These are phyloP conservation scores for Xylariales sp. DNA, from an alignment of 2,329 filamentous ascomycete genomes.

Conservation along the genomic window DNA sequence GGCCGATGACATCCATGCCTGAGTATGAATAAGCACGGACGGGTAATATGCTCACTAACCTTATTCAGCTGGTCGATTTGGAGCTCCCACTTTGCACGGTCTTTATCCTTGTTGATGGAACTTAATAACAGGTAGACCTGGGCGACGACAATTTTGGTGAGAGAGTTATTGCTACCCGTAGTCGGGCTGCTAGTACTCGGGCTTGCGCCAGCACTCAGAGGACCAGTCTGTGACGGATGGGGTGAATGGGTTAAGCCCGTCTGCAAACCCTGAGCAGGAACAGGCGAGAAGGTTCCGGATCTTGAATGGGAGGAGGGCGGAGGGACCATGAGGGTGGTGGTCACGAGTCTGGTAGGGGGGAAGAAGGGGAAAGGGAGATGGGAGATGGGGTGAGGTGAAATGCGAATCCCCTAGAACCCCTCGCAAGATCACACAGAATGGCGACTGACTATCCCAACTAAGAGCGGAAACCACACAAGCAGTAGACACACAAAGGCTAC, in stretches of 20 bases:
- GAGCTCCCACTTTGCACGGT: slow-evolving; percentile 88
- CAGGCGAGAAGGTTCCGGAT: slow-evolving; percentile 74
- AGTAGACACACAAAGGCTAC: slow-evolving; percentile 19
- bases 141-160: slow-evolving; percentile 93
- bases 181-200: slow-evolving; percentile 71
- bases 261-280: slow-evolving; percentile 67
- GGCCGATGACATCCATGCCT: not conserved
- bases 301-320: slow-evolving; percentile 56
- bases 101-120: slow-evolving; percentile 94
- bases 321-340: slow-evolving; percentile 52
- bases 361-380: slow-evolving; percentile 40
- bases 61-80: slow-evolving; percentile 93
- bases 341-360: slow-evolving; percentile 40
- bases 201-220: slow-evolving; percentile 70
- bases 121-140: slow-evolving; percentile 95
- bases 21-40: not conserved
- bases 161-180: slow-evolving; percentile 66
- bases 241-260: slow-evolving; percentile 67
- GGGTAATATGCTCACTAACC: slow-evolving; percentile 62
- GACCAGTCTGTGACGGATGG: slow-evolving; percentile 67
- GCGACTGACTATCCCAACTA: slow-evolving; percentile 30
- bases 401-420: slow-evolving; percentile 48
- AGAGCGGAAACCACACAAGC: slow-evolving; percentile 24
- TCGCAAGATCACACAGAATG: slow-evolving; percentile 43
- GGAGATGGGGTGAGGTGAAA: slow-evolving; percentile 36